Evolutionary conservation across 2,329 filamentous ascomycete genomes (phyloP), one percentile per base, ranked within the genome.

Genomic region (Coniella lustricola): DNA sequence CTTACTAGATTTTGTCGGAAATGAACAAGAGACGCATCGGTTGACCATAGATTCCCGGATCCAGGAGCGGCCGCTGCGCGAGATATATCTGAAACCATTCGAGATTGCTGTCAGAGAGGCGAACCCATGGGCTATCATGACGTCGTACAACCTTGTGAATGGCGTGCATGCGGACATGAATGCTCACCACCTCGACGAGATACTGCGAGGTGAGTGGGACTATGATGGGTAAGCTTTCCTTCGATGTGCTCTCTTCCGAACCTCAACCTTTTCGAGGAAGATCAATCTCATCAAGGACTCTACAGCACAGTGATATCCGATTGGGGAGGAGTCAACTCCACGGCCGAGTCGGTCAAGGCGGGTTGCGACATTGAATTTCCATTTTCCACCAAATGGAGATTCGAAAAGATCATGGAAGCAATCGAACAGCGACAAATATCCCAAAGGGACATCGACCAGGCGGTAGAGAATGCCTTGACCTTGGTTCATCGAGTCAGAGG

Each of bases 51-150:
- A 87, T 62, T 81, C 81, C 3, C 66, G 79, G 22, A 72, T 87
- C 40, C 73, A 77, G 22, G 82, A 87, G 56, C 71, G 84, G 32
- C 73, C 82, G 3, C 66, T 87, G 22, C 73, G 84, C 22, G 84
- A 88, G 60, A 69, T 88, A 1, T 88, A 87, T 55, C 74, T 88
- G n/a, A 79, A 81, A 39, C 84, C 84, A 0, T 88, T 88, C 54
- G 83, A 87, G 65, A 85, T 87, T 58, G 82, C 82, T 0, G 70
- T 87, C 34, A 72, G 82, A 38, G 81, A 86, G 55, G 79, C 82
- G 13, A 81, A 84, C 48, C 81, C 82, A 2, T 84, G 81, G 81
- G 81, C 81, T 4, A 63, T 85, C 38, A 86, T 86, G 82, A 76
- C 77, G 4, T 80, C 80, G 2, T 86, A 85, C 58, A 85, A 85